These are phyloP conservation scores for Porphyrellus cyaneotinctus DNA, from an alignment of 768 basidiomycete species.

Conservation along the genomic window DNA sequence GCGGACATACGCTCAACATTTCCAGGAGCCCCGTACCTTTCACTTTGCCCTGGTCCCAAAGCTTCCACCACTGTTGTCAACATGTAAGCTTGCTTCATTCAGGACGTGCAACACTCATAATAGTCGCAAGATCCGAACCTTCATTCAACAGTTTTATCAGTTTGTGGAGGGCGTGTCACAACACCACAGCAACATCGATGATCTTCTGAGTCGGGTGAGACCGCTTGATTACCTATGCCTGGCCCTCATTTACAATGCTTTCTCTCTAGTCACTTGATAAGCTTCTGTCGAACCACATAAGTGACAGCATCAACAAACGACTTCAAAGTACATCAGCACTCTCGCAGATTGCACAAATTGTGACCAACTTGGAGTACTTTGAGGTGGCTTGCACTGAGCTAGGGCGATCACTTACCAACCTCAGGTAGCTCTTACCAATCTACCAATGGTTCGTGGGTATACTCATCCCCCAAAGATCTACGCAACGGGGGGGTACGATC, in stretches of 20 bases:
- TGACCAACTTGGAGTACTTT: constrained; percentile 91
- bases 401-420: constrained; percentile 75
- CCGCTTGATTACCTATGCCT: background rate
- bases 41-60: constrained; percentile 89
- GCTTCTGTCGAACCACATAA: constrained; percentile 72
- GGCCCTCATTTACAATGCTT: constrained; percentile 1
- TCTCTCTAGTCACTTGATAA: constrained; percentile 72
- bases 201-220: constrained; percentile 78
- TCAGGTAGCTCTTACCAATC: constrained; percentile 51
- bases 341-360: constrained; percentile 88
- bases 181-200: constrained; percentile 88
- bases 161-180: constrained; percentile 95
- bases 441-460: background rate
- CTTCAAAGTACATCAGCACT: constrained; percentile 72
- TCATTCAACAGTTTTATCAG: constrained; percentile 93
- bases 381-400: constrained; percentile 80
- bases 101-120: background rate
- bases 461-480: constrained; percentile 50
- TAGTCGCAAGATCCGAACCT: constrained; percentile 66
- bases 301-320: constrained; percentile 70
- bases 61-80: constrained; percentile 93
- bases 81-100: constrained; percentile 44
- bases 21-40: constrained; percentile 61
- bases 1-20: constrained; percentile 1
- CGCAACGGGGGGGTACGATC: constrained; percentile 80